These are phyloP conservation scores for Aechmea fasciata DNA, from an alignment of 176 grass and related monocot genomes.

Conservation along the genomic window DNA sequence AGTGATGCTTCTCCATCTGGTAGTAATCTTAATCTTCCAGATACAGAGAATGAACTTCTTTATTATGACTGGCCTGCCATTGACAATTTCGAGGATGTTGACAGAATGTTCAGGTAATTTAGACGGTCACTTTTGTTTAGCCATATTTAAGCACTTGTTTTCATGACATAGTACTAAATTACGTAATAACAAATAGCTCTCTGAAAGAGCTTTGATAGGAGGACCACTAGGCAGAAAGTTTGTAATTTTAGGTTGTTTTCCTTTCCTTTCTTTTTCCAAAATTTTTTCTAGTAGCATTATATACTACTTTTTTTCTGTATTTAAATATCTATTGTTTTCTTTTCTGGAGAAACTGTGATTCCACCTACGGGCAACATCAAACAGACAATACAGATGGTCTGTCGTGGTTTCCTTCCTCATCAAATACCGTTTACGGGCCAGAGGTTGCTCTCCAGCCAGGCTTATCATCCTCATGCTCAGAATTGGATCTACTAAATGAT, in stretches of 20 bases:
- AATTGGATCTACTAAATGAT: slow-evolving; percentile 46
- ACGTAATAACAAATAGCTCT: too few species aligned
- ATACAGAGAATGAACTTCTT: slow-evolving; percentile 60
- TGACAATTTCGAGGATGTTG: slow-evolving; percentile 85
- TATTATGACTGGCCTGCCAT: slow-evolving; percentile 84
- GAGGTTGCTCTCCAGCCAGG: slow-evolving; percentile 37
- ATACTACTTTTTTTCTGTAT: not conserved
- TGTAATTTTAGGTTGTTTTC: not conserved
- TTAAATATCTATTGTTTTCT: not conserved
- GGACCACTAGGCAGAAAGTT: not conserved
- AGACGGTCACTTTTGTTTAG: slow-evolving; percentile 1
- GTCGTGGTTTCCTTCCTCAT: slow-evolving; percentile 65
- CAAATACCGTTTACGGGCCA: slow-evolving; percentile 56
- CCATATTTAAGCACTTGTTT: not conserved
- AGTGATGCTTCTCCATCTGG: slow-evolving; percentile 32
- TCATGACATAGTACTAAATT: not conserved
- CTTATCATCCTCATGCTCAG: slow-evolving; percentile 39
- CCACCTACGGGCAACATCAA: slow-evolving; percentile 52
- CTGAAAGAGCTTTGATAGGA: not conserved
- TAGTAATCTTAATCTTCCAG: slow-evolving; percentile 24
- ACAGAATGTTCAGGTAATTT: slow-evolving; percentile 83
- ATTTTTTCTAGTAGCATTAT: not conserved
- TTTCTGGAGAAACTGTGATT: slow-evolving; percentile 57
- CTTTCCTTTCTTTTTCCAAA: slow-evolving; percentile 4
- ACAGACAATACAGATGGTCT: slow-evolving; percentile 43